phyloP scores from a whole-genome alignment of 225 moss, liverwort and hornwort species.

The Sphagnum tenellum region DNA sequence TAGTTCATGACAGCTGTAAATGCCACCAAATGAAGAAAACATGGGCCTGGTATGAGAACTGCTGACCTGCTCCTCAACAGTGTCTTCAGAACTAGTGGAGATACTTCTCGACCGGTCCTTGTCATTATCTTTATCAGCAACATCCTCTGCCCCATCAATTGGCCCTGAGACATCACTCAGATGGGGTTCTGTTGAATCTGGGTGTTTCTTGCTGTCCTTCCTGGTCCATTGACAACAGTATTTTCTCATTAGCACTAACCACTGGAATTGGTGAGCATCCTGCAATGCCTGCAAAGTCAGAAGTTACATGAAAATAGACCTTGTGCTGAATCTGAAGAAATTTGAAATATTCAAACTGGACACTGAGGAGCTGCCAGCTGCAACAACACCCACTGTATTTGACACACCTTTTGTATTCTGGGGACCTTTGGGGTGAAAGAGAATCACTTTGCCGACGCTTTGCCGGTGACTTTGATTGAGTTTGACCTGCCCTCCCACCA shows the following conservation, averaged over 20 bases:
- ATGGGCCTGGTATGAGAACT: background rate
- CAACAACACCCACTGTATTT: no score
- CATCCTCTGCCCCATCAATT: constrained; percentile 2
- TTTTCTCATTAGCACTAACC: background rate
- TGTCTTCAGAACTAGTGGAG: background rate
- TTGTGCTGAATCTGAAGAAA: background rate
- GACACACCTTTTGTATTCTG: background rate
- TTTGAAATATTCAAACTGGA: no score
- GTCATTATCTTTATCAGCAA: background rate
- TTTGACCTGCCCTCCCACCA: background rate
- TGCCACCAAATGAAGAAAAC: background rate
- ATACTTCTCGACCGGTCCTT: no score
- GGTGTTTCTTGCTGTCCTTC: constrained; percentile 1
- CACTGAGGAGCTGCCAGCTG: no score
- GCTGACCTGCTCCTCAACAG: constrained; percentile 2
- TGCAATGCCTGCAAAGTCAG: background rate
- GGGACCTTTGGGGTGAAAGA: constrained; percentile 3
- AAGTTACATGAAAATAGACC: background rate
- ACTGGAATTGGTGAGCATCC: background rate
- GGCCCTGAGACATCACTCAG: constrained; percentile 7
- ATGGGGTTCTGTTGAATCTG: constrained; percentile 1
- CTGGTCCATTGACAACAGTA: background rate
- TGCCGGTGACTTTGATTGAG: constrained; percentile 2
- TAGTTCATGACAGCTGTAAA: background rate
- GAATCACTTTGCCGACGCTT: constrained; percentile 1